phyloP scores from a whole-genome alignment of 2,329 filamentous ascomycete species.

The Colletotrichum orbiculare region DNA sequence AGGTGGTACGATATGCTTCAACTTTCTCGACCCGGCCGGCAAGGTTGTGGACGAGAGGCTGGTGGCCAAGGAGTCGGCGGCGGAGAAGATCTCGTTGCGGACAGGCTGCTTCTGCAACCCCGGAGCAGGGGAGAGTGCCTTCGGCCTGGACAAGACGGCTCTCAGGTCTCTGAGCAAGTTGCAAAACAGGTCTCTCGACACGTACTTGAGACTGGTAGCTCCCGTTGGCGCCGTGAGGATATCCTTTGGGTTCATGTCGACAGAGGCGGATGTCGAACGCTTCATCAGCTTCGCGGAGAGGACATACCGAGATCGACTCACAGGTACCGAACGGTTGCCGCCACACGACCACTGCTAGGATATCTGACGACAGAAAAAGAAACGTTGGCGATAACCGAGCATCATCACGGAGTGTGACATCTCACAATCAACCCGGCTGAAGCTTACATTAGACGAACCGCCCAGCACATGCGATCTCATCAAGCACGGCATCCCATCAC shows the following conservation, averaged over 20 bases:
- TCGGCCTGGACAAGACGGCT: constrained; percentile 41
- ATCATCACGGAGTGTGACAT: no score
- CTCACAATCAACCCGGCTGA: neutral
- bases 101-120: constrained; percentile 58
- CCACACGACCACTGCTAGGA: constrained; percentile 29
- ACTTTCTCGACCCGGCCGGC: constrained; percentile 48
- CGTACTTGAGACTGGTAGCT: constrained; percentile 39
- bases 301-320: constrained; percentile 46
- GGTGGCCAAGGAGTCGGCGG: constrained; percentile 47
- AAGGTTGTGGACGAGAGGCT: constrained; percentile 50
- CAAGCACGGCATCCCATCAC: no score
- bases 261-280: constrained; percentile 47
- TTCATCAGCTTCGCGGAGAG: constrained; percentile 48
- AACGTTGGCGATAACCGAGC: no score
- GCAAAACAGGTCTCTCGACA: constrained; percentile 38
- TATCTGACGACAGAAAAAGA: neutral
- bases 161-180: constrained; percentile 32
- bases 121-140: constrained; percentile 49
- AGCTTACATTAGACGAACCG: no score
- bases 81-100: constrained; percentile 49
- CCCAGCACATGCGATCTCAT: no score
- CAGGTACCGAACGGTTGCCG: constrained; percentile 15
- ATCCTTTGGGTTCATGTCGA: constrained; percentile 53
- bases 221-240: constrained; percentile 50
- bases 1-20: constrained; percentile 53